phyloP scores from a whole-genome alignment of 768 basidiomycete genomes.

The Imleria badia region DNA sequence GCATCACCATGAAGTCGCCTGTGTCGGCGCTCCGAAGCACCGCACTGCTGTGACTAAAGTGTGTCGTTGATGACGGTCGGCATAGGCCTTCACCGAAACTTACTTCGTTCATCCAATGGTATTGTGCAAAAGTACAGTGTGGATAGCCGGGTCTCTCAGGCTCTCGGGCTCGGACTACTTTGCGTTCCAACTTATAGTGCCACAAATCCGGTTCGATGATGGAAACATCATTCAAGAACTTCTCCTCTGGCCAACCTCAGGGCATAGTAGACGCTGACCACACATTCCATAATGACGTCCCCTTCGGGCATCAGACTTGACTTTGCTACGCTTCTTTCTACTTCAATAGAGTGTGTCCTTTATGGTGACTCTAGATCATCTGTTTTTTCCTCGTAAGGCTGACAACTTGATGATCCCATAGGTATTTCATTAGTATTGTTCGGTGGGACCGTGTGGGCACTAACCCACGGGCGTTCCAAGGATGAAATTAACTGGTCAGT shows the following conservation, averaged over 20 bases:
- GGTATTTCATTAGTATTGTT: constrained; percentile 24
- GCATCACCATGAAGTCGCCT: constrained; percentile 1
- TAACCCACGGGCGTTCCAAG: constrained; percentile 15
- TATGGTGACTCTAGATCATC: constrained; percentile 16
- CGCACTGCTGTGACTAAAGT: neutral
- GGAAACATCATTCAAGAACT: neutral
- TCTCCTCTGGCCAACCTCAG: neutral
- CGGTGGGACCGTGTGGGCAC: constrained; percentile 26
- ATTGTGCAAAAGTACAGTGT: neutral
- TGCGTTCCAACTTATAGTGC: neutral
- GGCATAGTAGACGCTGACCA: neutral
- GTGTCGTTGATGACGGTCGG: neutral
- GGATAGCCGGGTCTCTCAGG: neutral
- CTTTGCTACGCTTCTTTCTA: constrained; percentile 16
- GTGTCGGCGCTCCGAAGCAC: constrained; percentile 1
- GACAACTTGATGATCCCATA: neutral
- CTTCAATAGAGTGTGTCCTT: constrained; percentile 19
- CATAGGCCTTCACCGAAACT: neutral
- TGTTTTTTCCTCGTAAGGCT: neutral
- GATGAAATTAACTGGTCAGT: constrained; percentile 22
- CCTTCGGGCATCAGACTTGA: constrained; percentile 9
- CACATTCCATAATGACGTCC: neutral
- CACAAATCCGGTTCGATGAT: neutral
- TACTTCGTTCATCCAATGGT: neutral
- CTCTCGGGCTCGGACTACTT: neutral